These are phyloP conservation scores for Lentinus polychrous DNA, from an alignment of 1,284 basidiomycete species.

Conservation along the genomic window DNA sequence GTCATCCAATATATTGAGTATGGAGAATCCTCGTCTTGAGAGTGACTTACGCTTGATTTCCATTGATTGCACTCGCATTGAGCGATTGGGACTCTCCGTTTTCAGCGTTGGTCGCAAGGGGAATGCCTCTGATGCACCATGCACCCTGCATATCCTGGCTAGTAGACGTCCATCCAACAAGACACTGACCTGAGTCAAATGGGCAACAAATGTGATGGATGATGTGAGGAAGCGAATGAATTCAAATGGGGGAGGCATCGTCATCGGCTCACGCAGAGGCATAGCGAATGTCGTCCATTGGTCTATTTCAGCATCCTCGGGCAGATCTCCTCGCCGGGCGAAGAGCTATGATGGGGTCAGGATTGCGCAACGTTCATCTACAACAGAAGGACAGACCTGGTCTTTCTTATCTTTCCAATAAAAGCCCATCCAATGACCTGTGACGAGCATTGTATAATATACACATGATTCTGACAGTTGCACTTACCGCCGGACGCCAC, in stretches of 20 bases:
- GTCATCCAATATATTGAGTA: slow-evolving; percentile 5
- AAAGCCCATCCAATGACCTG: slow-evolving; percentile 91
- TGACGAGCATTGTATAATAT: background rate
- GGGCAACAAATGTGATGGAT: slow-evolving; percentile 91
- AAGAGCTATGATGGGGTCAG: slow-evolving; percentile 45
- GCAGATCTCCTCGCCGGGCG: slow-evolving; percentile 68
- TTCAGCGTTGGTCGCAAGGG: slow-evolving; percentile 51
- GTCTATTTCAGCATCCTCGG: slow-evolving; percentile 30
- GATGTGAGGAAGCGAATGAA: slow-evolving; percentile 88
- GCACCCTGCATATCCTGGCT: slow-evolving; percentile 66
- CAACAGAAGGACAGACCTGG: slow-evolving; percentile 37
- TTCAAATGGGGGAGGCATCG: slow-evolving; percentile 82
- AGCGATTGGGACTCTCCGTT: slow-evolving; percentile 36
- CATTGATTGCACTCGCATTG: slow-evolving; percentile 67
- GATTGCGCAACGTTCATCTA: background rate
- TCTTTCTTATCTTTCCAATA: slow-evolving; percentile 95
- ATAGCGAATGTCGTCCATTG: slow-evolving; percentile 92
- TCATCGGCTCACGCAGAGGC: slow-evolving; percentile 76
- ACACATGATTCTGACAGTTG: background rate
- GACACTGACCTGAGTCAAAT: slow-evolving; percentile 72
- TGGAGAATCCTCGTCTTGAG: background rate
- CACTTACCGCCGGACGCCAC: slow-evolving; percentile 76
- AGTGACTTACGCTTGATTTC: slow-evolving; percentile 48
- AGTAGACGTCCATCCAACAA: slow-evolving; percentile 78
- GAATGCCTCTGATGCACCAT: slow-evolving; percentile 51